These are phyloP conservation scores for Carpinus viminea DNA, from an alignment of 306 rosid genomes.

Conservation along the genomic window DNA sequence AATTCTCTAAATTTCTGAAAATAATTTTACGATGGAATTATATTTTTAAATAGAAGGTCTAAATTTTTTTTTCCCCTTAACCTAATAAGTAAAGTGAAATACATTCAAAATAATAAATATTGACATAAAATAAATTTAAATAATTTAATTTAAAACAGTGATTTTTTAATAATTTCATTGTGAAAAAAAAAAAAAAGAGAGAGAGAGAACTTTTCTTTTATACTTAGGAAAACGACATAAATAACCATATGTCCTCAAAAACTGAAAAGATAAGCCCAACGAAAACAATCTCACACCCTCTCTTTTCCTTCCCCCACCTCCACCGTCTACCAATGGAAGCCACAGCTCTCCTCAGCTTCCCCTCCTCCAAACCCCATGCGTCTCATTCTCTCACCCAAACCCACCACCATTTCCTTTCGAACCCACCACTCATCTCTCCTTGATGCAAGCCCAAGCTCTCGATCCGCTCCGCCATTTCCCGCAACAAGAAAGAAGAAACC, in stretches of 20 bases:
- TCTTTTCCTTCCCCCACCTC: background rate
- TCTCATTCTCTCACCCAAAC: conserved; percentile 27
- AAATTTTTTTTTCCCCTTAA: no score
- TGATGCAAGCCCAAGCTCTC: conserved; percentile 20
- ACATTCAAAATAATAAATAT: no score
- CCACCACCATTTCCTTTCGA: conserved; percentile 39
- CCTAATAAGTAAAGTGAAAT: no score
- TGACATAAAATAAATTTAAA: no score
- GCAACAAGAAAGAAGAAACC: conserved; percentile 74
- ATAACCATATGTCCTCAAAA: background rate
- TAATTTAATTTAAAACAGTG: no score
- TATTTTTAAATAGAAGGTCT: no score
- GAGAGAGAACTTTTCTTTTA: no score
- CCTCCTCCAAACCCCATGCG: conserved; percentile 44
- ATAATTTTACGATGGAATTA: no score
- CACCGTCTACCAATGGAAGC: conserved; percentile 59
- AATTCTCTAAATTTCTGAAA: no score
- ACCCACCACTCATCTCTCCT: conserved; percentile 35
- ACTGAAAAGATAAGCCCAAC: background rate
- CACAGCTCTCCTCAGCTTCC: conserved; percentile 40
- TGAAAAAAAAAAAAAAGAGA: no score
- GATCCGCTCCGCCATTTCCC: conserved; percentile 77
- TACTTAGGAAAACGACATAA: no score
- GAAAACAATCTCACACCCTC: background rate
- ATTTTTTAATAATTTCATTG: no score